Evolutionary conservation across 192 early-diverging fungal genomes (phyloP).

Genomic region (Globomyces pollinis-pini): DNA sequence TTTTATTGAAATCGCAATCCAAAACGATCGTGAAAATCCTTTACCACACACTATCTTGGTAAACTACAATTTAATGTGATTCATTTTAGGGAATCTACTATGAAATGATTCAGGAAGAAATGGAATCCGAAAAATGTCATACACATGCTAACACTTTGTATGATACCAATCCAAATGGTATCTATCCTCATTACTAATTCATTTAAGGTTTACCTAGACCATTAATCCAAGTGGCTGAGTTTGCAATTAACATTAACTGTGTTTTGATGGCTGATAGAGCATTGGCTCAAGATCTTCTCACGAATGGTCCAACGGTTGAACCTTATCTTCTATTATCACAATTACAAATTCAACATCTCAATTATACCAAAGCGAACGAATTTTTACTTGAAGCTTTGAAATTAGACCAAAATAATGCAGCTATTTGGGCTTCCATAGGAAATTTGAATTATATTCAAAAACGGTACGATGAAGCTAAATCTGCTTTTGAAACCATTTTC

Average conservation of each 20-base stretch:
- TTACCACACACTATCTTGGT: conserved; percentile 38
- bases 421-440: conserved; percentile 44
- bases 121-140: conserved; percentile 38
- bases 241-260: conserved; percentile 41
- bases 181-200: neutral
- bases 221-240: conserved; percentile 39
- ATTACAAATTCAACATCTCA: conserved; percentile 39
- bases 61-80: neutral
- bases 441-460: conserved; percentile 45
- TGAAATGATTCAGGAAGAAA: conserved; percentile 43
- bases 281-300: conserved; percentile 42
- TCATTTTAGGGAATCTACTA: conserved; percentile 38
- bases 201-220: conserved; percentile 15
- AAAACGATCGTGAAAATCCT: conserved; percentile 41
- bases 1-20: conserved; percentile 36
- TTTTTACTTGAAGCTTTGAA: conserved; percentile 39
- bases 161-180: conserved; percentile 17
- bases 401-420: conserved; percentile 41
- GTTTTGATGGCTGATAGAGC: conserved; percentile 44
- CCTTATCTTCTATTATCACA: conserved; percentile 43
- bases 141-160: conserved; percentile 18
- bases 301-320: conserved; percentile 20
- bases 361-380: conserved; percentile 28
- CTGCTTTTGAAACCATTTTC: conserved; percentile 48
- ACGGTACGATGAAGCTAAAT: conserved; percentile 31